Conservation (phyloP, 1,284 basidiomycete species). For the Ustanciosporium gigantosporum region DNA sequence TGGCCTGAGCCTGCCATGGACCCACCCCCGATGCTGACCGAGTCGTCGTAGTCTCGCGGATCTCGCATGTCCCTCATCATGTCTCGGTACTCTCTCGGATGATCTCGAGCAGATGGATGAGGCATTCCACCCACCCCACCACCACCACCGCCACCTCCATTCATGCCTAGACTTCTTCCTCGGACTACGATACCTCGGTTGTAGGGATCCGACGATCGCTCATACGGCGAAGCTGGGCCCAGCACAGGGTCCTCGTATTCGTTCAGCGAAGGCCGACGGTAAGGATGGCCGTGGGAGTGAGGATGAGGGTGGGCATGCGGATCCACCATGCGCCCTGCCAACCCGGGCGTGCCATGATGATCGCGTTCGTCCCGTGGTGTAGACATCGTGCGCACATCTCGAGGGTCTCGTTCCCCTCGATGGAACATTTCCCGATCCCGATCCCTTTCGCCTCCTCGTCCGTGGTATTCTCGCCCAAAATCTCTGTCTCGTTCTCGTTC, state of each 20-base stretch:
- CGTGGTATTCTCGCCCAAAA: background rate
- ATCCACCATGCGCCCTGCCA: background rate
- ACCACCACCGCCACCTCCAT: background rate
- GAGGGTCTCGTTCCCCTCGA: background rate
- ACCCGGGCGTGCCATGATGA: background rate
- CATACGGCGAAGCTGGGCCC: conserved; percentile 6
- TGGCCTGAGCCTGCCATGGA: too few relatives aligned
- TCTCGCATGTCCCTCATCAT: background rate
- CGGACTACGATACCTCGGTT: conserved; percentile 15
- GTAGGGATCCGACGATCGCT: conserved; percentile 17
- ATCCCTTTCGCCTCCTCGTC: background rate
- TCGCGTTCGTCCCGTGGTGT: too few relatives aligned
- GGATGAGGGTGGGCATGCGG: conserved; percentile 6
- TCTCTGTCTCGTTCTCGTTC: conserved; percentile 12
- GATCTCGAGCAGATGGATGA: too few relatives aligned
- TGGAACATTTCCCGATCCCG: too few relatives aligned
- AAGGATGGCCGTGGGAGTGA: conserved; percentile 1
- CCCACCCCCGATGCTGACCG: too few relatives aligned
- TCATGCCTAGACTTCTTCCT: too few relatives aligned
- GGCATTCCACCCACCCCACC: background rate
- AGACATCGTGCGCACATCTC: background rate
- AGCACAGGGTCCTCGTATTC: conserved; percentile 13
- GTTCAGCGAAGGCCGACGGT: conserved; percentile 19
- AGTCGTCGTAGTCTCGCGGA: background rate
- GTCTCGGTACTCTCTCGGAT: background rate